Base-by-base conservation (phyloP, 1,284 basidiomycete species). In the Marasmius tenuissimus region DNA sequence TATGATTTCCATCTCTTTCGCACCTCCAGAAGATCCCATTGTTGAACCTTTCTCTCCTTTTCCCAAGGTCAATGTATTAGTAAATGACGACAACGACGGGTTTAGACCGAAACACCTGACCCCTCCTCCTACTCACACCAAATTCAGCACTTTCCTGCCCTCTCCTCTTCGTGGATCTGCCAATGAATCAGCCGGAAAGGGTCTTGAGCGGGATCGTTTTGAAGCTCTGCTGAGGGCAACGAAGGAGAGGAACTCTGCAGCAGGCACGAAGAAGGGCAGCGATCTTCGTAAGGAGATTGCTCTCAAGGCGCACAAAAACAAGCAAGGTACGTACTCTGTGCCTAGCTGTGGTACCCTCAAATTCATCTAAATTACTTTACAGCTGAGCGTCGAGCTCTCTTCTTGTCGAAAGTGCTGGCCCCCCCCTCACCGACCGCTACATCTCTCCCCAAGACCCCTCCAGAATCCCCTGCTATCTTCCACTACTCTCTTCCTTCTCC, bases 221-320 rank as follows among this genome's bases (percentile, higher is more conserved):
- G 82, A 87, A 66, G 81, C 80, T 35, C 73, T 92, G 64, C 77
- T 91, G 63, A 79, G 77, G 65, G 79, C 84, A 52, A 83, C 85
- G 40, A 80, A 79, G 68, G 84, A 86, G 65, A 78, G 84, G 65
- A 83, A 81, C 67, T 71, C 78, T 38, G 71, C 69, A 49, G 63
- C 78, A 8, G 79, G 79, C 40, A 73, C 72, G 53, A 86, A 81
- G 74, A 84, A 77, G 68, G 72, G 75, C 38, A 76, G 78, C 27
- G 84, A 88, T 75, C 81, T 92, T 61, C 85, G 88, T 66, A 90
- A 86, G 75, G 88, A 92, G 73, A 84, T 91, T 57, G 87, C 88
- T 16, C 73, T 89, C 63, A 90, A 87, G 73, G 82, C 80, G 54
- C 89, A 92, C 75, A 85, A 82, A 77, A 85, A 79, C 71, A 92